Base-by-base conservation (phyloP, 257 asterid genomes). In the Cynanchum wilfordii region DNA sequence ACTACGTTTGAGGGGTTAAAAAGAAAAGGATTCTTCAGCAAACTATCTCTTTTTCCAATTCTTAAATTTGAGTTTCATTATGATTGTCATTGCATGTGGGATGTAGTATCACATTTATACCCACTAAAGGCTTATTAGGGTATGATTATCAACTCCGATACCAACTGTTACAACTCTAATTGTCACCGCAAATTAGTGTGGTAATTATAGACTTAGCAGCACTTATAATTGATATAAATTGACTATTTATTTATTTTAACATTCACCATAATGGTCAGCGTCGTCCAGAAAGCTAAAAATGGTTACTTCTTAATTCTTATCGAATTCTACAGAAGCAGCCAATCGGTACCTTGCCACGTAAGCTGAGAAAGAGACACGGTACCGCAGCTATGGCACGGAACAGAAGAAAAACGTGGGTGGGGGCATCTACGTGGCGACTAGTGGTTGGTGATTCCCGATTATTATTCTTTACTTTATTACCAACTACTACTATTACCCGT, bases 331-430 rank as follows among this genome's bases (percentile, higher is more conserved):
- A 47, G n/a, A n/a, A n/a, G 70, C 63, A 73, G 70, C 63, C 63
- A 49, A 52, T 63, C 54, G 52, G 2, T 20, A 38, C 2, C 16
- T 22, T 19, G 66, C 44, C 45, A 49, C 15, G 8, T 10, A 7
- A 70, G 68, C 66, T 15, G 0, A 6, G 70, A 63, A 24, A 42
- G 66, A 2, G 76, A 79, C 68, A 36, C 42, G 79, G 74, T 57
- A 49, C 22, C 38, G 82, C 47, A 0, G 74, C 56, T 70, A 36
- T 70, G 74, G 77, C 68, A 79, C 66, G 38, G 17, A 79, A 20
- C 1, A 10, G 20, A 70, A 47, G 38, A 24, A 58, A 70, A 74
- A 79, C 67, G 72, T 74, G 82, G 82, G 45, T 54, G 13, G 63
- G 69, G 10, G 40, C 5, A 33, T 69, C 73, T 44, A 74, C 73